These are phyloP conservation scores for Phaeomoniella chlamydospora DNA, from an alignment of 2,329 filamentous ascomycete species.

Conservation along the genomic window DNA sequence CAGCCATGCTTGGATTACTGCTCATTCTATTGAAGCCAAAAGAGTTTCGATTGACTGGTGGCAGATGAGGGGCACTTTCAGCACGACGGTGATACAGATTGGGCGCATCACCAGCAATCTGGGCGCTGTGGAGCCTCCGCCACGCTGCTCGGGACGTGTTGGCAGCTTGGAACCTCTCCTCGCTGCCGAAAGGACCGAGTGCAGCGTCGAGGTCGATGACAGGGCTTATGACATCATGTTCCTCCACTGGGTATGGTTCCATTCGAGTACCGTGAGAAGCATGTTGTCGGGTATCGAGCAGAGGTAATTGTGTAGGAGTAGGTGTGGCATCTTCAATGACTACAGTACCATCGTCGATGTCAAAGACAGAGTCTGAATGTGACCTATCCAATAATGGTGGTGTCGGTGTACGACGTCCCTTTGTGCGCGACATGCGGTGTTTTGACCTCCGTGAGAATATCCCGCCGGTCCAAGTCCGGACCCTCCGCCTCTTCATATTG, in stretches of 20 bases:
- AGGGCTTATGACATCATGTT: conserved; percentile 55
- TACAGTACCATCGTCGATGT: conserved; percentile 30
- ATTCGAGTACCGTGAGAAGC: background rate
- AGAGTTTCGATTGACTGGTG: conserved; percentile 27
- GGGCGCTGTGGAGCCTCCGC: conserved; percentile 33
- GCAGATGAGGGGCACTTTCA: conserved; percentile 34
- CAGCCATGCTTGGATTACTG: conserved; percentile 22
- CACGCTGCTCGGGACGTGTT: conserved; percentile 24
- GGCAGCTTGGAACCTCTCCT: conserved; percentile 15
- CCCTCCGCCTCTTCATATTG: conserved; percentile 51
- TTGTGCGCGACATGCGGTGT: conserved; percentile 26
- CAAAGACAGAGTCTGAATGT: conserved; percentile 30
- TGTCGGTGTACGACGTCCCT: conserved; percentile 22
- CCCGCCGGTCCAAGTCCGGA: conserved; percentile 47
- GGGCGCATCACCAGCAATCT: conserved; percentile 19
- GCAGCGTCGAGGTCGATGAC: conserved; percentile 93
- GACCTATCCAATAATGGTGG: conserved; percentile 25
- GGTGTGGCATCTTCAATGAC: conserved; percentile 25
- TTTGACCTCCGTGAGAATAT: conserved; percentile 36
- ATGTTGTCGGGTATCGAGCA: background rate
- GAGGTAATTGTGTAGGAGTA: conserved; percentile 3
- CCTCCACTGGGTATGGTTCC: conserved; percentile 9
- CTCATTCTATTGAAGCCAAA: conserved; percentile 22
- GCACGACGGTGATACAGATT: conserved; percentile 25
- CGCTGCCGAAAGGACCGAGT: conserved; percentile 77